phyloP scores from a whole-genome alignment of 768 basidiomycete species.

The Strobilomyces echinocephalus region DNA sequence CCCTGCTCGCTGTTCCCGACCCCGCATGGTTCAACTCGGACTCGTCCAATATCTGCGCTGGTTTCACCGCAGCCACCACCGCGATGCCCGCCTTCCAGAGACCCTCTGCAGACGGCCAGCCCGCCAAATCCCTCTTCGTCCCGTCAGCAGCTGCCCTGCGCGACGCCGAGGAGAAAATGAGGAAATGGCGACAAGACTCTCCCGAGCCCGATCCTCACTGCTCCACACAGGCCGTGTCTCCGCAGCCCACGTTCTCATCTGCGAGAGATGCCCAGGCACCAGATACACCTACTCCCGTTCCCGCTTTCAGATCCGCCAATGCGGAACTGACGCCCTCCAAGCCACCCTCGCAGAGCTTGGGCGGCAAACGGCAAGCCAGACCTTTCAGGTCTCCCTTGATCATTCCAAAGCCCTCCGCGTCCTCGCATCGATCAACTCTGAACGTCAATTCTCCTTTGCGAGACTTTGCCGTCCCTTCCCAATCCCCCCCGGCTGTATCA shows the following conservation, averaged over 20 bases:
- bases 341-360: constrained; percentile 4
- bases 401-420: constrained; percentile 4
- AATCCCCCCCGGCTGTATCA: constrained; percentile 20
- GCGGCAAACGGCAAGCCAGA: constrained; percentile 23
- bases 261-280: constrained; percentile 35
- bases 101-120: too few species aligned
- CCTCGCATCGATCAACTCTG: constrained; percentile 28
- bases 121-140: constrained; percentile 33
- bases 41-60: constrained; percentile 23
- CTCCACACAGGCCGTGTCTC: constrained; percentile 1
- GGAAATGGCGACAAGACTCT: constrained; percentile 43
- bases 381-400: constrained; percentile 47
- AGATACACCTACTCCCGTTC: constrained; percentile 37
- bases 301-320: constrained; percentile 26
- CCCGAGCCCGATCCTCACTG: constrained; percentile 3
- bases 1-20: constrained; percentile 19
- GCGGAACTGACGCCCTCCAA: constrained; percentile 9
- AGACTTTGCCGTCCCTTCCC: constrained; percentile 3
- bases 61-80: constrained; percentile 37
- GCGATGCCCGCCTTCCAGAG: constrained; percentile 16
- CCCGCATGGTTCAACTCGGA: constrained; percentile 48
- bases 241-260: constrained; percentile 34
- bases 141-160: constrained; percentile 54
- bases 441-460: constrained; percentile 21
- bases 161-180: constrained; percentile 50